Conservation (phyloP, 2,329 filamentous ascomycete species). For the Talaromyces sp. region DNA sequence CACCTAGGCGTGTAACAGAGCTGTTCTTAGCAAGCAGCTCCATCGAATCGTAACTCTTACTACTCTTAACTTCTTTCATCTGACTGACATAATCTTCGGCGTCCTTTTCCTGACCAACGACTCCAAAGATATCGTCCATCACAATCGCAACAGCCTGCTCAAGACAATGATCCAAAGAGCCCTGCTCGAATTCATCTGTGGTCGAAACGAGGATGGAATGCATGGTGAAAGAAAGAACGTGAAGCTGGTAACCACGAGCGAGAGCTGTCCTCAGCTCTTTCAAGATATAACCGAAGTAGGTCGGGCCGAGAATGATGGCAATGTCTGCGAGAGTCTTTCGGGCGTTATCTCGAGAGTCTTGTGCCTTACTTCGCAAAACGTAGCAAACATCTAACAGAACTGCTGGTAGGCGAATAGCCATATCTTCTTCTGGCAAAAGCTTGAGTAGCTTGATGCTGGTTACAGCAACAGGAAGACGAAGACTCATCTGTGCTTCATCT, state of each 20-base stretch:
- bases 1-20: constrained; percentile 68
- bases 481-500: constrained; percentile 88
- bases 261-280: constrained; percentile 83
- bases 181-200: constrained; percentile 68
- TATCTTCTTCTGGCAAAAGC: constrained; percentile 68
- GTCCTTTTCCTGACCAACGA: constrained; percentile 90
- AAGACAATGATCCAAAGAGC: constrained; percentile 86
- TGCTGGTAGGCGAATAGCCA: constrained; percentile 71
- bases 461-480: constrained; percentile 84
- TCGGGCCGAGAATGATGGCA: constrained; percentile 71
- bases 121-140: constrained; percentile 96
- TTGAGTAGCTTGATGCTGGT: constrained; percentile 84
- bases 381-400: constrained; percentile 90
- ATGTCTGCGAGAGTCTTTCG: constrained; percentile 84
- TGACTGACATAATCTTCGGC: constrained; percentile 91
- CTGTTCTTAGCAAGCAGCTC: constrained; percentile 82
- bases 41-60: constrained; percentile 97
- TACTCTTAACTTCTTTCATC: constrained; percentile 97
- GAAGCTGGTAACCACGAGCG: constrained; percentile 82
- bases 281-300: constrained; percentile 86
- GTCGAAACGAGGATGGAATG: constrained; percentile 81
- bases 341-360: constrained; percentile 86
- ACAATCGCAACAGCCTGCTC: constrained; percentile 73
- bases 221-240: constrained; percentile 91
- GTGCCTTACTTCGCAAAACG: constrained; percentile 82